Evolutionary conservation across 179 eudicot species (phyloP).

Genomic region (Spinacia oleracea): DNA sequence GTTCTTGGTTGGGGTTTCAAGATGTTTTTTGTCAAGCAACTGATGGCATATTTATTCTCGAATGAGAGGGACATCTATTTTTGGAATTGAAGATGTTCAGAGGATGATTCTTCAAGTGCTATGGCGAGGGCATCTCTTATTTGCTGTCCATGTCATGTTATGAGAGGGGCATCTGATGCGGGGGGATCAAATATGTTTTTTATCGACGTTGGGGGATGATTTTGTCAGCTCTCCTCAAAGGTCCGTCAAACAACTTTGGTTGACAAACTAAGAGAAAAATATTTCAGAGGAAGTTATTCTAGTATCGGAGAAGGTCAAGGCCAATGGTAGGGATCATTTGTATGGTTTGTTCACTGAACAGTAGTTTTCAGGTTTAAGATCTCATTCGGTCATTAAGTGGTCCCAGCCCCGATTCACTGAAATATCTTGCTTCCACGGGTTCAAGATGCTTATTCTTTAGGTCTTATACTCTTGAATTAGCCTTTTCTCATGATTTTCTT

Average conservation of each 20-base stretch:
- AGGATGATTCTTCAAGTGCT: constrained; percentile 3
- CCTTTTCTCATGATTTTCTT: not conserved
- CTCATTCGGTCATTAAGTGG: not conserved
- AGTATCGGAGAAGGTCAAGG: not conserved
- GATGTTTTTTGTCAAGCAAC: not conserved
- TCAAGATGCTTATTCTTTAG: constrained; percentile 7
- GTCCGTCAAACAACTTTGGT: not conserved
- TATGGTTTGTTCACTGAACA: not conserved
- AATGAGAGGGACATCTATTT: not conserved
- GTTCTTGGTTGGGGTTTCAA: constrained; percentile 15
- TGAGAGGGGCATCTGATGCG: constrained; percentile 2
- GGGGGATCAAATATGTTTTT: not conserved
- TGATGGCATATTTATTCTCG: constrained; percentile 6
- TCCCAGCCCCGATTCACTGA: constrained; percentile 15
- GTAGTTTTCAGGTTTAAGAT: constrained; percentile 14
- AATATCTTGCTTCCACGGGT: constrained; percentile 4
- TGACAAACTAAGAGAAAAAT: not conserved
- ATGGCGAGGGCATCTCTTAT: not conserved
- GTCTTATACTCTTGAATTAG: not conserved
- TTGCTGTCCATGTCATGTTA: constrained; percentile 4
- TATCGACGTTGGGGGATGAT: constrained; percentile 7
- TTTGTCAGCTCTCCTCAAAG: constrained; percentile 8
- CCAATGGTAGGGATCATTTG: not conserved
- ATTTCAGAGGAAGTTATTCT: not conserved
- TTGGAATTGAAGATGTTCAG: constrained; percentile 12